Percentiles rank a stretch among this genome's conserved stretches.
Evolutionary conservation across 345 rosid genomes (phyloP).

Genomic region (Litchi chinensis): DNA sequence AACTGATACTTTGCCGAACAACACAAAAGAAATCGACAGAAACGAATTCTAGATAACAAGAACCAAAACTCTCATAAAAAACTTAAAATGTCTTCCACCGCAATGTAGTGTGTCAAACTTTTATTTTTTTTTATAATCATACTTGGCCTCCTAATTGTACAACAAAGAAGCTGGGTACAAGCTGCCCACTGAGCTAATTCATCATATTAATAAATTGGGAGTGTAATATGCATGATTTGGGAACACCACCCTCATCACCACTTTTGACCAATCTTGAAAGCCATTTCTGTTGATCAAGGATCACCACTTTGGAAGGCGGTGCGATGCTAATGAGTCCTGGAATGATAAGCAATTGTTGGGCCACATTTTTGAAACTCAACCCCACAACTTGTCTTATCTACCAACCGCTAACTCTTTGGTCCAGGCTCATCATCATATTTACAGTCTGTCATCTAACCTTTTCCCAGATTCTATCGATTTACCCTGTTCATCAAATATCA

Average conservation of each 20-base stretch:
- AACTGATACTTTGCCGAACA: not conserved
- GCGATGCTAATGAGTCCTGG: not conserved
- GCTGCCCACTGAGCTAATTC: not conserved
- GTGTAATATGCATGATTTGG: not conserved
- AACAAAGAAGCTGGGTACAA: conserved; percentile 9
- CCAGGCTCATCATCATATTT: conserved; percentile 1
- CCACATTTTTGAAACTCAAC: conserved; percentile 3
- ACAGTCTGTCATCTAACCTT: not conserved
- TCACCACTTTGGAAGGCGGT: conserved; percentile 12
- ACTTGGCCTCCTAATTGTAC: not conserved
- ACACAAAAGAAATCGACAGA: not conserved
- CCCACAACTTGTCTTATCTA: conserved; percentile 15
- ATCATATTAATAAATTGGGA: not conserved
- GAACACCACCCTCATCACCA: conserved; percentile 7
- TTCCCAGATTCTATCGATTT: conserved; percentile 5
- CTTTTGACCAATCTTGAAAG: not conserved
- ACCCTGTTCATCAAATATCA: conserved; percentile 11
- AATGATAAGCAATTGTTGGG: not conserved
- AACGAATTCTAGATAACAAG: not conserved
- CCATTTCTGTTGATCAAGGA: not conserved
- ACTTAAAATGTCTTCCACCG: not conserved
- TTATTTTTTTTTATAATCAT: not conserved
- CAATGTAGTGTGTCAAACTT: not conserved
- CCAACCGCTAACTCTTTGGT: not conserved
- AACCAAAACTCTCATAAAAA: not conserved